Base-by-base conservation (phyloP, 2,329 filamentous ascomycete species). In the Claviceps capensis region DNA sequence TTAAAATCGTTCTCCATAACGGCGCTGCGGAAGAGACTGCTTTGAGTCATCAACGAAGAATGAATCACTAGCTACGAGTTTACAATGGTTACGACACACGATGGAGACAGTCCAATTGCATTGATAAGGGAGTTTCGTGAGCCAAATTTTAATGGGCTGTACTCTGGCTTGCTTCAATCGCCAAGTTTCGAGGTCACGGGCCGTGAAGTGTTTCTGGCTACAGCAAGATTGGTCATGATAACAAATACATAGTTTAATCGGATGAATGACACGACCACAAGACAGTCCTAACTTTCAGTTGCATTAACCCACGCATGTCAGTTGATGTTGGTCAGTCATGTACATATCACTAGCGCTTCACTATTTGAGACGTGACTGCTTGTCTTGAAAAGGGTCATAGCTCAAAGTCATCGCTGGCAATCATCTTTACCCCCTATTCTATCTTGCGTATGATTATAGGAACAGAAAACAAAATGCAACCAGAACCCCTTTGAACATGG, bases 1-100 rank as follows among this genome's bases (percentile, higher is more conserved):
- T 77, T 48, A 52, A 11, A 80, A 63, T 83, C 23, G 0, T 17
- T 13, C 6, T 1, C 7, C 16, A 14, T n/a, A 3, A 43, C 7
- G 14, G 6, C 9, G 34, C 4, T 38, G 23, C 30, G 48, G 23
- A 30, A 11, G 51, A 26, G 17, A 5, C 17, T 38, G 23, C 30
- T 14, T 30, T 16, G 22, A 16, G n/a, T 8, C 14, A 48, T 44
- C 26, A 23, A 36, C 22, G 3, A 34, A 52, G 7, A 3, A 34
- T 36, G 41, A 26, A 30, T 23, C 3, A 46, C 22, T 40, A 50
- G 22, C 19, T 22, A 41, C 26, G 34, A 14, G 11, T 11, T 49
- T 38, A 48, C 37, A 50, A 45, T 26, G 49, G 41, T 45, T 48
- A 48, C 37, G 30, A 50, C 22, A 23, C 23, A 43, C 23, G 17